phyloP scores from a whole-genome alignment of 768 basidiomycete genomes.

The Butyriboletus loyo region DNA sequence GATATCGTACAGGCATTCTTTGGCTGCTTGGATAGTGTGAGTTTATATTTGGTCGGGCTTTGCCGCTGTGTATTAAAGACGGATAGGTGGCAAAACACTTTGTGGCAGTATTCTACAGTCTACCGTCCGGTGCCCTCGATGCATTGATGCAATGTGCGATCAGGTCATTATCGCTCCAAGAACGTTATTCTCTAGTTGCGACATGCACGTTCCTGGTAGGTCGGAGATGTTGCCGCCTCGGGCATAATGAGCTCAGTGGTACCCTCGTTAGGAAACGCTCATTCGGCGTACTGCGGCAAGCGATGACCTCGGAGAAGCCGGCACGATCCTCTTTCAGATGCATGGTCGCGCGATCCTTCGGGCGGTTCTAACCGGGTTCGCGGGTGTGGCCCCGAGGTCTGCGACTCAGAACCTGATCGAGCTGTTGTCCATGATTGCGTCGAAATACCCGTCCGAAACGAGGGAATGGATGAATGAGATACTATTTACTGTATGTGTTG shows the following conservation, averaged over 20 bases:
- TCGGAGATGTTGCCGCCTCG: conserved; percentile 8
- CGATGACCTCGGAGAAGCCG: conserved; percentile 57
- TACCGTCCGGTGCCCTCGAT: conserved; percentile 62
- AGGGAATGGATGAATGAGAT: conserved; percentile 73
- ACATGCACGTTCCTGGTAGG: conserved; percentile 81
- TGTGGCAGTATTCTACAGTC: conserved; percentile 52
- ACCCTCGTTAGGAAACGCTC: conserved; percentile 48
- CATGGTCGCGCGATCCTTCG: conserved; percentile 70
- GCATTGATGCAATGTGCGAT: conserved; percentile 69
- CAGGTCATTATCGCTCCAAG: conserved; percentile 66
- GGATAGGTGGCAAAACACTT: conserved; percentile 56
- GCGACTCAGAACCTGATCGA: conserved; percentile 83
- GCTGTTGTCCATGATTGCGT: conserved; percentile 64
- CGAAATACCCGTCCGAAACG: conserved; percentile 51
- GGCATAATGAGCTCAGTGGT: not conserved
- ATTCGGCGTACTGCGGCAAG: conserved; percentile 62
- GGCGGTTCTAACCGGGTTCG: conserved; percentile 76
- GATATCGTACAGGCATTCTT: conserved; percentile 92
- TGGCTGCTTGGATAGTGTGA: conserved; percentile 71
- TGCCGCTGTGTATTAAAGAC: not conserved
- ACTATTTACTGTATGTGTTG: conserved; percentile 53
- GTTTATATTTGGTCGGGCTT: conserved; percentile 19
- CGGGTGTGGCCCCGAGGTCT: conserved; percentile 79
- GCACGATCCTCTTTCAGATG: conserved; percentile 45
- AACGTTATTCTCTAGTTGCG: conserved; percentile 80